Evolutionary conservation across 78 protist species (phyloP), one percentile per base, ranked within the genome.

Genomic region (Dictyostelium firmibasis): DNA sequence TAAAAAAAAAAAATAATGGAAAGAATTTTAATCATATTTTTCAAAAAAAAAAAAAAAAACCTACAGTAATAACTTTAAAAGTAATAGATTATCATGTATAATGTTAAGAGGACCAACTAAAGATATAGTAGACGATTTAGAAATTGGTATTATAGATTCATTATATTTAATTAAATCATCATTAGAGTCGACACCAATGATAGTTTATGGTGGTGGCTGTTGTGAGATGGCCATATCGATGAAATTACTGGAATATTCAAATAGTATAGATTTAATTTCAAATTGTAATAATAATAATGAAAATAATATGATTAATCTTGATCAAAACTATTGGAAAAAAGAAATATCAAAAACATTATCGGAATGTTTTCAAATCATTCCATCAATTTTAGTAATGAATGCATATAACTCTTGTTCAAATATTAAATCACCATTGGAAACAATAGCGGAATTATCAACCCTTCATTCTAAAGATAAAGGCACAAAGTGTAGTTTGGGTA

Each of bases 111-210:
- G 88, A 53, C 94, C 94, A 70, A 50, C 94, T 29, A 81, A 79
- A 33, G 94, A 89, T 81, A 89, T 89, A 44, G 81, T 81, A 5
- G 79, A 81, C 50, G 94, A 89, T 69, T 81, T 89, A 25, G 94
- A 89, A 47, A 89, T 89, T 89, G 94, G 94, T 35, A 81, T 89
- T 50, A 81, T 81, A 7, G 94, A 89, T 89, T 62, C 94, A 33
- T 18, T 89, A 10, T 47, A 50, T 81, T 62, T 89, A 43, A 10
- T 89, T 5, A 89, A 89, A 47, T 89, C 94, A 43, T 36, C 94
- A 23, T 16, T 89, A 1, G 94, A 89, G 35, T 64, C 94, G 50
- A 10, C 60, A 0, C 87, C 94, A 33, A 60, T 25, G 67, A 20
- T 81, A 43, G 87, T 89, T 14, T 89, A 89, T 81, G 94, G 94